Base-by-base conservation (phyloP, 345 rosid species). In the Aquilaria sinensis region DNA sequence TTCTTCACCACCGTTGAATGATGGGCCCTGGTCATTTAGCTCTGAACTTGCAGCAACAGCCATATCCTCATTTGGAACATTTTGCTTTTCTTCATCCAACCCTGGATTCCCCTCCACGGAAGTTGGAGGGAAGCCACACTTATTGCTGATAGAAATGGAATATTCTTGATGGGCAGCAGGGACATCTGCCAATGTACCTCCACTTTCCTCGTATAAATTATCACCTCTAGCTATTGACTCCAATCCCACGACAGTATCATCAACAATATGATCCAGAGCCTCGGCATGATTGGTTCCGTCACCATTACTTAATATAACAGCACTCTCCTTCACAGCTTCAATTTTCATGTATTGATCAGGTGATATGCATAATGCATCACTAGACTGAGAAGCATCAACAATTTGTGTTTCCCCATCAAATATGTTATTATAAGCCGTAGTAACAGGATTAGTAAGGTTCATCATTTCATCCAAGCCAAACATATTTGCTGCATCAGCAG, bases 401-500 rank as follows among this genome's bases (percentile, higher is more conserved):
- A 1, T 16, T 50, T 63, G 60, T 5, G 53, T 47, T 57, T 77
- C 78, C 56, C 67, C 72, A 57, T 30, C 56, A 23, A 71, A 70
- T 49, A 74, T 62, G 71, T 51, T 60, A 67, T 47, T 53, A 29
- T 51, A 45, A 56, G 70, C 71, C 43, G 59, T 66, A 56, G 60
- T 56, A 56, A 46, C 51, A 4, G 57, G 30, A 64, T 70, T 65
- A 51, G 59, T 16, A 11, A 56, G 53, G 50, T 31, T 60, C 37
- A 51, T 68, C 72, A 45, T 67, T 53, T 72, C 78, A 16, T 61
- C 69, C 57, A 66, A 52, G 51, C 47, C 58, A 51, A 72, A 52
- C 54, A 63, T 66, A 67, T 70, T 77, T 67, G 62, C 74, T 43
- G 76, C 80, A 78, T 76, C 82, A 66, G 67, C 78, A 78, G 59